phyloP scores from a whole-genome alignment of 202 grass and related monocot genomes.

The Sporobolus alterniflorus region DNA sequence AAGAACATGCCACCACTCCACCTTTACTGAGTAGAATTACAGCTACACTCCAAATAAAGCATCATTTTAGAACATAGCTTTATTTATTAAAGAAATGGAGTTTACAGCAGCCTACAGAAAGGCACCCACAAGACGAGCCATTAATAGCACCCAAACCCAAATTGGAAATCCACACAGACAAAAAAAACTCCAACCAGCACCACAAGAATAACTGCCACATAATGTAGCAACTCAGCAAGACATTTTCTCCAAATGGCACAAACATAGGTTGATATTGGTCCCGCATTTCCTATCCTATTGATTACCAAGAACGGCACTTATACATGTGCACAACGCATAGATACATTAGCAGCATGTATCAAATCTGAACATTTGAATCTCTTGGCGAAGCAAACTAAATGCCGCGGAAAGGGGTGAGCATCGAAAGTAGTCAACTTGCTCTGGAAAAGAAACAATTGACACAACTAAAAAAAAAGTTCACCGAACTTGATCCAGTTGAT shows the following conservation, averaged over 20 bases:
- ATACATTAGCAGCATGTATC: not conserved
- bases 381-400: not conserved
- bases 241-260: conserved; percentile 4
- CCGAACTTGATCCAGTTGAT: not conserved
- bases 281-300: conserved; percentile 2
- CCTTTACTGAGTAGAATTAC: not conserved
- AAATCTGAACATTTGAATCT: not conserved
- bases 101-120: not conserved
- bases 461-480: not conserved
- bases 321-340: not conserved
- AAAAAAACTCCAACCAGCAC: conserved; percentile 11
- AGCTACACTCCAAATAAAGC: not conserved
- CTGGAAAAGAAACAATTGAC: not conserved
- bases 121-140: not conserved
- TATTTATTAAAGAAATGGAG: not conserved
- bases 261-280: not conserved
- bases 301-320: conserved; percentile 1
- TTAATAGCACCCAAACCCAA: not conserved
- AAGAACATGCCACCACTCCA: not conserved
- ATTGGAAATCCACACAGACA: not conserved
- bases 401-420: not conserved
- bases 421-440: conserved; percentile 5
- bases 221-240: not conserved
- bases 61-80: not conserved
- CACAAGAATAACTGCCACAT: not conserved